phyloP scores from a whole-genome alignment of 495 filamentous ascomycete species.

The Hyaloscypha finlandica region DNA sequence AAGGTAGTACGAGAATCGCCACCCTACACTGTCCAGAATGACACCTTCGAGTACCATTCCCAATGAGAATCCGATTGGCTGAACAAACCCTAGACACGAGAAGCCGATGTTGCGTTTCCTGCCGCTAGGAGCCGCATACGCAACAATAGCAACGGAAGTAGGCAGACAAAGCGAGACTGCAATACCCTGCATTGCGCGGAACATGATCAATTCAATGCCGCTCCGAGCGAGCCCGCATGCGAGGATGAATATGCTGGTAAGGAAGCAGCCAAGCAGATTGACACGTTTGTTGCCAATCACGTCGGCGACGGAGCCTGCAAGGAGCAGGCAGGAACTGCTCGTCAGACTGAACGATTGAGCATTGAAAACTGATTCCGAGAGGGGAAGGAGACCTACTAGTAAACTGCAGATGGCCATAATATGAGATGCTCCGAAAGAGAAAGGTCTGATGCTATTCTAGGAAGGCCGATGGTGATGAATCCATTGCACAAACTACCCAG shows the following conservation, averaged over 20 bases:
- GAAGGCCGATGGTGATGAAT: slow-evolving; percentile 35
- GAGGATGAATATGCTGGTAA: slow-evolving; percentile 46
- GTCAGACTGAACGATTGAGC: slow-evolving; percentile 36
- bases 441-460: slow-evolving; percentile 38
- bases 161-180: slow-evolving; percentile 52
- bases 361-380: background rate
- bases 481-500: slow-evolving; percentile 29
- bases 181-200: slow-evolving; percentile 52
- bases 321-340: slow-evolving; percentile 48
- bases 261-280: slow-evolving; percentile 47
- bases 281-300: slow-evolving; percentile 47
- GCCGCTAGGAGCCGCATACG: slow-evolving; percentile 45
- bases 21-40: slow-evolving; percentile 46
- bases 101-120: slow-evolving; percentile 53
- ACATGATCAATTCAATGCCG: slow-evolving; percentile 50
- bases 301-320: slow-evolving; percentile 55
- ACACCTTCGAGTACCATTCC: slow-evolving; percentile 56
- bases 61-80: slow-evolving; percentile 53
- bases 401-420: slow-evolving; percentile 40
- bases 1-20: slow-evolving; percentile 51
- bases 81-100: slow-evolving; percentile 48
- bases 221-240: slow-evolving; percentile 48
- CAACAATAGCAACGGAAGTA: slow-evolving; percentile 51
- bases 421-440: slow-evolving; percentile 30
- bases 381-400: slow-evolving; percentile 6